Evolutionary conservation across 2,329 filamentous ascomycete genomes (phyloP).

Genomic region (Pezizomycotina sp.): DNA sequence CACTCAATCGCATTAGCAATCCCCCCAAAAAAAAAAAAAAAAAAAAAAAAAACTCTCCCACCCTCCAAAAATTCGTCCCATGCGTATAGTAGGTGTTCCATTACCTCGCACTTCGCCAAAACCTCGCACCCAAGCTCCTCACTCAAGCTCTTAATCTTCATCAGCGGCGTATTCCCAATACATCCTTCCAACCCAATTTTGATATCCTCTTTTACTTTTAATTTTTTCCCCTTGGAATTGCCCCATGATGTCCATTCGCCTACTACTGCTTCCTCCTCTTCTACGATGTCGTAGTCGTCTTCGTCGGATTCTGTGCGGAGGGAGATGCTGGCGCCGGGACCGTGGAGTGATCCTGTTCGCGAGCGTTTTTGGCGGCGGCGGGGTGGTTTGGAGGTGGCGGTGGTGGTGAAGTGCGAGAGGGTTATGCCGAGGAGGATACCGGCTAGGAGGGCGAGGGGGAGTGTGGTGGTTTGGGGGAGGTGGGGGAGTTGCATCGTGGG

Average conservation of each 20-base stretch:
- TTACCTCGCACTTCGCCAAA: conserved; percentile 71
- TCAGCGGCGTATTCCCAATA: conserved; percentile 83
- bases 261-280: conserved; percentile 1
- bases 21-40: too few species aligned
- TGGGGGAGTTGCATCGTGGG: conserved; percentile 2
- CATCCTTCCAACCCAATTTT: conserved; percentile 72
- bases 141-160: conserved; percentile 71
- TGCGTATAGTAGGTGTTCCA: conserved; percentile 3
- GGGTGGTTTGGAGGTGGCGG: not conserved
- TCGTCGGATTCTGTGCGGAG: too few species aligned
- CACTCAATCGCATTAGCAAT: too few species aligned
- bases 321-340: too few species aligned
- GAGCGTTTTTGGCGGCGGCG: too few species aligned
- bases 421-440: conserved; percentile 11
- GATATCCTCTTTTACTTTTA: conserved; percentile 31
- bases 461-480: conserved; percentile 2
- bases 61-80: not conserved
- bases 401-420: conserved; percentile 5
- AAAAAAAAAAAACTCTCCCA: too few species aligned
- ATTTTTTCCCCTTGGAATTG: not conserved
- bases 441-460: conserved; percentile 8
- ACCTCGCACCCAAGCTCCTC: conserved; percentile 77
- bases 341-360: too few species aligned
- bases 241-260: not conserved
- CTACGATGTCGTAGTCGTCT: not conserved